Base-by-base conservation (phyloP, 352 stramenopile genomes). In the Phytopythium aichiense region DNA sequence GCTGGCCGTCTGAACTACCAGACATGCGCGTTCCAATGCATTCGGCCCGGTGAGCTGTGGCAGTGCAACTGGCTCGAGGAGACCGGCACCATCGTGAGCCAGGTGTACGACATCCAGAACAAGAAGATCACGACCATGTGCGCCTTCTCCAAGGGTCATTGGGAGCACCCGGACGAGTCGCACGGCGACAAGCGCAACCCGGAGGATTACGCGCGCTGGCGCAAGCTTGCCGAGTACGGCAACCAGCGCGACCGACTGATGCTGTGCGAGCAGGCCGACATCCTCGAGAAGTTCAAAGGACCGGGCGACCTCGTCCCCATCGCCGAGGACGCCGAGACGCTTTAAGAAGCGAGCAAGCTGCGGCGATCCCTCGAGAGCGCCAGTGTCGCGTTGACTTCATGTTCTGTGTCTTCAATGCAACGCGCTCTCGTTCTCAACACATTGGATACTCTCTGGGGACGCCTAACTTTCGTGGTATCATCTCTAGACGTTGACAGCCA, bases 11-110 rank as follows among this genome's bases (percentile, higher is more conserved):
- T 79, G 30, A 84, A 84, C 73, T 84, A 84, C 66, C 74, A 84
- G 70, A 84, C 74, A 28, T 72, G 79, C 35, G 66, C 74, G 28
- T 83, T 77, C 59, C 74, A 83, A 67, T 83, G 74, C 63, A 83
- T 83, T 63, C 74, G 74, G 16, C 74, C 74, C 4, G 74, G 74
- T n/a, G 74, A 84, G 64, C 63, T 81, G 50, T 84, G 74, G 74
- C 74, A 84, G 60, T 84, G 74, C 72, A 84, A 81, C 73, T 84
- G 74, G 74, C 74, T 84, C 50, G 74, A 84, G 64, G 74, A 84
- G 60, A 84, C 75, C 16, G 75, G 75, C 55, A 84, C 75, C 37
- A 76, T 84, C 58, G 71, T 84, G 46, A 71, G 58, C 28, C 70
- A 80, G 35, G 75, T 84, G 51, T 84, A 79, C 58, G 75, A 84